These are phyloP conservation scores for Aspergillus leporis DNA, from an alignment of 495 filamentous ascomycete species.

Conservation along the genomic window DNA sequence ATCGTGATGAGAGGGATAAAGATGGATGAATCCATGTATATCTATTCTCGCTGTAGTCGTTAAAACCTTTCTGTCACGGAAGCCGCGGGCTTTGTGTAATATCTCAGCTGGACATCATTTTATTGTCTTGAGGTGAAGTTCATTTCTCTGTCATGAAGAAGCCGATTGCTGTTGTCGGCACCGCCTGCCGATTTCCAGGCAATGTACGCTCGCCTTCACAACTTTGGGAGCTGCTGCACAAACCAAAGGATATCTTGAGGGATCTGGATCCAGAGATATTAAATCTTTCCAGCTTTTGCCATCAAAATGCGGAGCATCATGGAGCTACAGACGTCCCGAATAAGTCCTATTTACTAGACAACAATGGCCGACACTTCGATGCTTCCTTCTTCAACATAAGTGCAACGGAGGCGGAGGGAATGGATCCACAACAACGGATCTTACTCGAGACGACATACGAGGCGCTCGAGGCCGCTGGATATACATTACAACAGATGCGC, in stretches of 20 bases:
- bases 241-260: conserved; percentile 9
- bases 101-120: too few species aligned
- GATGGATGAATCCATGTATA: too few species aligned
- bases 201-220: conserved; percentile 5
- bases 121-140: too few species aligned
- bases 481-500: conserved; percentile 30
- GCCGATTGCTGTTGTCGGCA: conserved; percentile 29
- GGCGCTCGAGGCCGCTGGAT: conserved; percentile 50
- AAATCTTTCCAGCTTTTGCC: neutral
- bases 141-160: conserved; percentile 7
- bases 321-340: neutral
- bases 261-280: conserved; percentile 8
- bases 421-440: conserved; percentile 46
- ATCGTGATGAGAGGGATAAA: too few species aligned
- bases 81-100: too few species aligned
- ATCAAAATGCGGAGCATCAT: neutral
- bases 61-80: too few species aligned
- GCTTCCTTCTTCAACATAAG: conserved; percentile 10
- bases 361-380: conserved; percentile 9
- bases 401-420: conserved; percentile 12
- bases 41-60: too few species aligned
- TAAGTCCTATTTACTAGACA: conserved; percentile 10
- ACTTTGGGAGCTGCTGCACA: conserved; percentile 10
- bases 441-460: conserved; percentile 58
- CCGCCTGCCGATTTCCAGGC: conserved; percentile 14